Evolutionary conservation across 2,329 filamentous ascomycete genomes (phyloP).

Genomic region (Neophaeococcomyces aloes): DNA sequence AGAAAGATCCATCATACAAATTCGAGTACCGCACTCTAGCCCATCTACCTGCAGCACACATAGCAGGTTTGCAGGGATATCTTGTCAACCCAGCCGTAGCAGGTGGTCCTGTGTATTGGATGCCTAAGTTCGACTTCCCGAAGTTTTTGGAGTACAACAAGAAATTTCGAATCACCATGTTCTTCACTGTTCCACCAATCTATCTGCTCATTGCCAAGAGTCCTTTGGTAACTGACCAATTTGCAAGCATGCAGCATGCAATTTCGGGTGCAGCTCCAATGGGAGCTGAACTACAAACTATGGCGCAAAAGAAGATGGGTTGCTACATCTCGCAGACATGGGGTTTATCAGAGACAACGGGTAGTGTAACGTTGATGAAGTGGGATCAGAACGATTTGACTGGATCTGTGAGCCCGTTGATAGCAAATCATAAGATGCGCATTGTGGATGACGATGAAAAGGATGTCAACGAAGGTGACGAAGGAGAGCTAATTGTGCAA

Average conservation of each 20-base stretch:
- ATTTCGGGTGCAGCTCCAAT: constrained; percentile 48
- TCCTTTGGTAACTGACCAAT: constrained; percentile 46
- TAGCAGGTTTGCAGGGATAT: constrained; percentile 39
- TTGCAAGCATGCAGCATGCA: constrained; percentile 39
- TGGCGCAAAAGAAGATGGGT: constrained; percentile 42
- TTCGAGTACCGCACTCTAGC: constrained; percentile 31
- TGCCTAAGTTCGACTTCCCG: constrained; percentile 49
- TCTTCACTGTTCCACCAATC: constrained; percentile 53
- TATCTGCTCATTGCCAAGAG: constrained; percentile 51
- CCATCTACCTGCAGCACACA: constrained; percentile 39
- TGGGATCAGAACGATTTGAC: constrained; percentile 17
- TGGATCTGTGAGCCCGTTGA: constrained; percentile 13
- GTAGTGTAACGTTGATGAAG: constrained; percentile 18
- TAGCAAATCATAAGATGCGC: constrained; percentile 17
- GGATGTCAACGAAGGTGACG: constrained; percentile 32
- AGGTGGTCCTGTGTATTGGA: constrained; percentile 49
- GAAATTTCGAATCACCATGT: constrained; percentile 41
- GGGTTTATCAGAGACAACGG: constrained; percentile 20
- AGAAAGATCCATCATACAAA: constrained; percentile 24
- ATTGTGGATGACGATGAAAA: constrained; percentile 19
- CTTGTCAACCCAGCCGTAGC: constrained; percentile 38
- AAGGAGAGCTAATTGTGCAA: constrained; percentile 52
- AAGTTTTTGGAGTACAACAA: constrained; percentile 46
- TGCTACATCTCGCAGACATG: constrained; percentile 18
- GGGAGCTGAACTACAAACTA: constrained; percentile 43